Conservation (phyloP, 2,329 filamentous ascomycete species). For the Cryphonectria naterciae region DNA sequence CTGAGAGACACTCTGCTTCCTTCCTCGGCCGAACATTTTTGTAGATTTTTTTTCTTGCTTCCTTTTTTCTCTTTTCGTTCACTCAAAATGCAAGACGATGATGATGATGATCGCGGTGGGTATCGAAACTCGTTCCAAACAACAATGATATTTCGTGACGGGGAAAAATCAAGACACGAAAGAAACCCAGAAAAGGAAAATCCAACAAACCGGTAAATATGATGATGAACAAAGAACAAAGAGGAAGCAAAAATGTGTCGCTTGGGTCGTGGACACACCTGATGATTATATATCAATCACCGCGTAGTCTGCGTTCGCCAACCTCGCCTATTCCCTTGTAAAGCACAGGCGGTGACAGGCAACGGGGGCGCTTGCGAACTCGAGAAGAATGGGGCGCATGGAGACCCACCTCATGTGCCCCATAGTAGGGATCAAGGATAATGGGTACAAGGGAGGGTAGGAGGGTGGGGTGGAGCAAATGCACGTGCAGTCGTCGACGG, state of each 20-base stretch:
- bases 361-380: constrained; percentile 29
- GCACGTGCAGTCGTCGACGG: constrained; percentile 25
- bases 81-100: background rate
- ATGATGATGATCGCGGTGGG: constrained; percentile 7
- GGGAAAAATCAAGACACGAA: constrained; percentile 25
- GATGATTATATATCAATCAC: constrained; percentile 15
- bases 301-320: constrained; percentile 17
- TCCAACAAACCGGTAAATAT: constrained; percentile 19
- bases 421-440: constrained; percentile 6
- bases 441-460: background rate
- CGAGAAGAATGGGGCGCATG: constrained; percentile 19
- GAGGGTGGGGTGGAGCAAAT: constrained; percentile 22
- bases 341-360: constrained; percentile 25
- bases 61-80: constrained; percentile 1
- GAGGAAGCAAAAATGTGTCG: background rate
- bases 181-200: constrained; percentile 26
- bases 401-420: constrained; percentile 18
- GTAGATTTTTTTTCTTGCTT: background rate
- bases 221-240: constrained; percentile 8
- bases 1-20: constrained; percentile 29
- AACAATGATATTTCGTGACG: constrained; percentile 22
- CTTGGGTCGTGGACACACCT: background rate
- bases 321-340: constrained; percentile 20
- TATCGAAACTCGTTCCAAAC: constrained; percentile 20
- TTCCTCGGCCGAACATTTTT: constrained; percentile 30